Evolutionary conservation across 139 green algal genomes (phyloP), one percentile per base, ranked within the genome.

Genomic region (Tetradesmus lagerheimii): DNA sequence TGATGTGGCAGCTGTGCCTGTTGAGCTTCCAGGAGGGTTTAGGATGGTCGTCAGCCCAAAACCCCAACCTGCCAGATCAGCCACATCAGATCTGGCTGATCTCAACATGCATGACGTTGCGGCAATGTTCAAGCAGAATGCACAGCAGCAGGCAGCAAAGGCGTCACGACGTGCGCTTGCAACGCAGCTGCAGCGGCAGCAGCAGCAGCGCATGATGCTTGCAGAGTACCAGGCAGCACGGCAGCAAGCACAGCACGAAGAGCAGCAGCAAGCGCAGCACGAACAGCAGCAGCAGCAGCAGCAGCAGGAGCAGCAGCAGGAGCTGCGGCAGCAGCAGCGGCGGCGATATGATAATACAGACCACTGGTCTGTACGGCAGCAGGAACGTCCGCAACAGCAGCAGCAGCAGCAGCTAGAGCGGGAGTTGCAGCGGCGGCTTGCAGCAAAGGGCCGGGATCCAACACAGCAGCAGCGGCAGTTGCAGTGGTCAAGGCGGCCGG

Each of bases 231-330:
- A 57, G 38, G 34, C 37, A 31, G 14, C 14, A 16, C 76, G 31
- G 23, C 76, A 38, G 23, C 23, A n/a, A 34, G 18, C 25, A 39
- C 78, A 37, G 2, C 25, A 18, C 9, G 38, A 31, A 15, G 39
- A 83, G 62, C 83, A 67, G 83, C 83, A 80, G 83, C 57, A 88
- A 15, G 39, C 64, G 62, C 83, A 67, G 83, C 83, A 80, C 62
- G 35, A 88, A 25, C 62, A 66, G 37, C 64, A 67, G n/a, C 64
- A 82, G 66, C 84, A 89, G 84, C 57, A 64, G 2, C 31, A 18
- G 25, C 35, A 80, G 27, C 37, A 1, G 12, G 34, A 35, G 57
- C 8, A n/a, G 27, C 86, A 79, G n/a, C 86, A 64, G 86, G 45
- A 85, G 86, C 74, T 27, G 67, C 66, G 62, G n/a, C 71, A 71